Conservation (phyloP, 1,284 basidiomycete genomes). For the Ustilago trichophora region DNA sequence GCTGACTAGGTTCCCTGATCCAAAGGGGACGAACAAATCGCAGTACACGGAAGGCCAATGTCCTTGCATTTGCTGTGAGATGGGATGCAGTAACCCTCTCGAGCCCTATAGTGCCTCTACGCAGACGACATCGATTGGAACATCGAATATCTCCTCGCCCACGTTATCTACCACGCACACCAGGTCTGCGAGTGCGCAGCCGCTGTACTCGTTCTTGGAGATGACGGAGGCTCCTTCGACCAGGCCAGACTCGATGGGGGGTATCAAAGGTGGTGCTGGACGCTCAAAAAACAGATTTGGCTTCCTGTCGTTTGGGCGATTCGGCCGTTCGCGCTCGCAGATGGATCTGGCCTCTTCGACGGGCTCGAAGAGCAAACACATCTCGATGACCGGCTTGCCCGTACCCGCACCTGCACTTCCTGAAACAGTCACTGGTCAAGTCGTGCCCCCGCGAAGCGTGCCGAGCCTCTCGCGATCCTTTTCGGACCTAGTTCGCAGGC, state of each 20-base stretch:
- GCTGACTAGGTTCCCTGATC: slow-evolving; percentile 29
- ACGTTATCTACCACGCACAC: background rate
- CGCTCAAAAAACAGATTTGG: slow-evolving; percentile 1
- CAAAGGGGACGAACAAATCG: slow-evolving; percentile 4
- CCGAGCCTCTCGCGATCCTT: slow-evolving; percentile 15
- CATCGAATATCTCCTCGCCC: background rate
- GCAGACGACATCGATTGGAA: background rate
- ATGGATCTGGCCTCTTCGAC: background rate
- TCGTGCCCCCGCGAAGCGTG: background rate
- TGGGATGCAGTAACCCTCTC: slow-evolving; percentile 11
- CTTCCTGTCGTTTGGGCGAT: slow-evolving; percentile 7
- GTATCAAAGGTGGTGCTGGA: background rate
- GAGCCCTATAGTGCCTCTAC: background rate
- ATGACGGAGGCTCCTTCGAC: slow-evolving; percentile 10
- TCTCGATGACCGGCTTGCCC: background rate
- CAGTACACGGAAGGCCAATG: slow-evolving; percentile 4
- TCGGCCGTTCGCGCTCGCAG: slow-evolving; percentile 2
- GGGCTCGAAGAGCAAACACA: background rate
- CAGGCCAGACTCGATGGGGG: background rate
- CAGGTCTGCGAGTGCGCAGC: background rate
- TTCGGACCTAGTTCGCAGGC: slow-evolving; percentile 9
- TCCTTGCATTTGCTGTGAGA: slow-evolving; percentile 37
- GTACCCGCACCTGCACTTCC: slow-evolving; percentile 1
- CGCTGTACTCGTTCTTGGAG: slow-evolving; percentile 11
- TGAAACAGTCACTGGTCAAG: background rate